Evolutionary conservation across 2,329 filamentous ascomycete species (phyloP), one percentile per base, ranked within the genome.

Genomic region (Botrytis deweyae): DNA sequence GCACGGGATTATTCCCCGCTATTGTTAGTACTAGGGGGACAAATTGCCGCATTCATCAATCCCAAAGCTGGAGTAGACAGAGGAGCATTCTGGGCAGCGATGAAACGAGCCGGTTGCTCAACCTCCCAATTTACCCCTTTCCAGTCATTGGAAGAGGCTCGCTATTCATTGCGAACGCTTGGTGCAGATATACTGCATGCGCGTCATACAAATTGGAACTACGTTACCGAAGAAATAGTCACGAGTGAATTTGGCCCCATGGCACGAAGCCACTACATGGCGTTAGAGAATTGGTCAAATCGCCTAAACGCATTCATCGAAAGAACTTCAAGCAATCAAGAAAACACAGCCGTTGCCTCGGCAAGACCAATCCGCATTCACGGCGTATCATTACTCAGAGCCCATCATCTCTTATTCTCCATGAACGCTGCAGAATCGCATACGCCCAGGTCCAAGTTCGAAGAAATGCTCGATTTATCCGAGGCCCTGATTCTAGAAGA

Each of bases 91-190:
- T 80, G 78, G 77, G 67, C 65, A 6, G 74, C 75, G 25, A 49
- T 80, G 62, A 76, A 74, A 29, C 73, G 68, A 44, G 76, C 75
- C 58, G 76, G 77, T 63, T 68, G 66, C 38, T 68, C 70, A 9
- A 65, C 73, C 8, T 72, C 72, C 33, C 73, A 70, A 33, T 74
- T 72, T 2, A 68, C 62, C 22, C 67, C 65, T 25, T 90, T 90
- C 72, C 77, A 82, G 1, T 85, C 84, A 1, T 80, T 90, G 12
- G 81, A 85, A 36, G 87, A 90, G 72, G 89, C 88, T 14, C 86
- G 89, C 18, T 77, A 87, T 18, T 84, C 87, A 2, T 89, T 88
- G 80, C 88, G 91, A 81, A 63, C 83, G 88, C 5, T 86, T 83
- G 76, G 87, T 87, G 79, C 85, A 82, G 72, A 85, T 86, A 74